Evolutionary conservation across 306 rosid genomes (phyloP), one percentile per base, ranked within the genome.

Genomic region (Quercus robur): DNA sequence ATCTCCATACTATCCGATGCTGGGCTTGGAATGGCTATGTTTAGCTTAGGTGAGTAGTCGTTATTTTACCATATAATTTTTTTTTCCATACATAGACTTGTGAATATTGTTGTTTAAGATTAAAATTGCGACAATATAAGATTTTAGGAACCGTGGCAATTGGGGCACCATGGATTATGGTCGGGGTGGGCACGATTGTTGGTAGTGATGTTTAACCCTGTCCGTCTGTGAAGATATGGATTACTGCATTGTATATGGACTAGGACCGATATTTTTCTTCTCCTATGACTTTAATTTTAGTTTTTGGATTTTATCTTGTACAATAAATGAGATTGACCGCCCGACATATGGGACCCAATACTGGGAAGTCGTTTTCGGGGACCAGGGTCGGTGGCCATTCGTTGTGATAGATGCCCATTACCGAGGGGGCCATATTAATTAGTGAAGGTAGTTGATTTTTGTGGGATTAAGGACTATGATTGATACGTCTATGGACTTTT

Each of bases 21-120:
- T 21, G 99, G 99, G 26, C 97, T 96, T 4, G 99, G 99, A 78
- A 96, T 96, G 99, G 99, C 99, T 79, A 96, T 96, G 99, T 96
- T 96, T 89, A 96, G 99, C 85, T 91, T 96, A 85, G 99, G 99
- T 96, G 82, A 89, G 91, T 82, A 59, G 80, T 77, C 83, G 11
- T 71, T 6, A 10, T 77, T 81, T 83, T 38, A 38, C 10, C 44
- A 2, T 38, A 2, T 38, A 38, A 38, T 1, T 5, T 33, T 33
- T 35, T 33, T 35, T 35, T 35, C 8, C 41, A 35, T 38, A 38
- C 1, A 8, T 38, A 8, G 11, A 7, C 46, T 38, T 7, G 46
- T 38, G 11, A 38, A 38, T 0, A 2, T 25, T 28, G 70, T 26
- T 8, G 70, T 33, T 18, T 2, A 6, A 7, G 38, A 63, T 13